A percentile compares a stretch with the other conserved stretches of the same genome.
Evolutionary conservation across 208 protist genomes (phyloP).

Genomic region (Spongospora subterranea): DNA sequence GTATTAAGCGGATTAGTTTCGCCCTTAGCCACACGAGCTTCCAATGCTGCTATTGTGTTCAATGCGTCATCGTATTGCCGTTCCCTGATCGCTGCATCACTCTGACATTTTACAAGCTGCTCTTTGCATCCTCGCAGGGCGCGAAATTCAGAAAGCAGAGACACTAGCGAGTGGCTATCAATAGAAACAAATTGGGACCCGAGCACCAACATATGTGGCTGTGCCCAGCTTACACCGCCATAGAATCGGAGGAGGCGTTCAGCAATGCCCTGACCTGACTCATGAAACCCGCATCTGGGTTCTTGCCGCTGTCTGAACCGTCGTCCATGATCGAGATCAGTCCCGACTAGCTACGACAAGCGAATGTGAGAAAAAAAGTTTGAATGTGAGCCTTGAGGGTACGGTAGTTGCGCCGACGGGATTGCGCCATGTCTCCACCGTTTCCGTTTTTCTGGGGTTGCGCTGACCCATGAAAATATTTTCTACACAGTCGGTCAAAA

Average conservation of each 20-base stretch:
- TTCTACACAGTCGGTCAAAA: too few species aligned
- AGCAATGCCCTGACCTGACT: background rate
- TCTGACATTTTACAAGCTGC: background rate
- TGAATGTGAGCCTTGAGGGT: too few species aligned
- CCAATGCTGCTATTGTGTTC: slow-evolving; percentile 12
- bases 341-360: too few species aligned
- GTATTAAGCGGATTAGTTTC: slow-evolving; percentile 37
- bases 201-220: background rate
- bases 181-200: background rate
- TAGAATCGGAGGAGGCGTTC: background rate
- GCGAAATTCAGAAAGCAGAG: background rate
- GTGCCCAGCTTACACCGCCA: background rate
- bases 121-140: background rate
- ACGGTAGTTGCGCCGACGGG: too few species aligned
- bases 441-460: too few species aligned
- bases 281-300: background rate
- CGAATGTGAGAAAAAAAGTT: too few species aligned
- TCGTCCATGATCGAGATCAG: too few species aligned
- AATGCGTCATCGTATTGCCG: background rate
- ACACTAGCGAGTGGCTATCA: slow-evolving; percentile 1
- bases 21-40: background rate
- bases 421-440: too few species aligned
- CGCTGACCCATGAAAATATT: too few species aligned
- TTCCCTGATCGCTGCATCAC: background rate
- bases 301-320: too few species aligned